Base-by-base conservation (phyloP, 257 asterid species). In the Cruciata laevipes region DNA sequence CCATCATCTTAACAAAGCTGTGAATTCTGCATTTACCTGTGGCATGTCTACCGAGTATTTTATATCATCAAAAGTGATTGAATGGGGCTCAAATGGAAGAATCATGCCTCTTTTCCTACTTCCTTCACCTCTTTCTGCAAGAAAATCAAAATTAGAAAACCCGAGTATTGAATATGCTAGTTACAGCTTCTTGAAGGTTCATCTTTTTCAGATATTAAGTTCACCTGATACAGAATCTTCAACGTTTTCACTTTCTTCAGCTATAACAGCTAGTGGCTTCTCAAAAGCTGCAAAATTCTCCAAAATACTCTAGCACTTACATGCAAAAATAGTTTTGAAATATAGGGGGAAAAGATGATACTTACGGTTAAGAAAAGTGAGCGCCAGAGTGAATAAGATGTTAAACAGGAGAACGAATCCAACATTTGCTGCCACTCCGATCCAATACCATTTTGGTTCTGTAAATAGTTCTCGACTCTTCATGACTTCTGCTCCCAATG, bases 41-140 rank as follows among this genome's bases (percentile, higher is more conserved):
- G 97, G 98, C 98, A 92, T 92, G 82, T 87, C 91, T 9, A 92
- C 98, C 0, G 97, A 87, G 71, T 92, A 92, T 61, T 65, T 70
- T 24, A 92, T 55, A 2, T 87, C 79, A 9, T 92, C 89, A 38
- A 92, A 92, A 17, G 97, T 86, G 69, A 92, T 75, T 23, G 89
- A 87, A 75, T 92, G 93, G 0, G 97, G 97, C 71, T 86, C 97
- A 53, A 88, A 93, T 33, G 97, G 98, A 78, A 93, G 97, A 73
- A 88, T 79, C 96, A 90, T 83, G 78, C 96, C 97, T 53, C 63
- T 85, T 71, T 81, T 71, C 63, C 25, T 40, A 23, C 63, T 82
- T 65, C 78, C 78, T 27, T 47, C 38, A 70, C 73, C 67, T 70
- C 86, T 42, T 59, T 58, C 74, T 47, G 65, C 20, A 6, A 37